Evolutionary conservation across 164 flowering plant genomes (phyloP).

Genomic region (Dillenia turbinata): DNA sequence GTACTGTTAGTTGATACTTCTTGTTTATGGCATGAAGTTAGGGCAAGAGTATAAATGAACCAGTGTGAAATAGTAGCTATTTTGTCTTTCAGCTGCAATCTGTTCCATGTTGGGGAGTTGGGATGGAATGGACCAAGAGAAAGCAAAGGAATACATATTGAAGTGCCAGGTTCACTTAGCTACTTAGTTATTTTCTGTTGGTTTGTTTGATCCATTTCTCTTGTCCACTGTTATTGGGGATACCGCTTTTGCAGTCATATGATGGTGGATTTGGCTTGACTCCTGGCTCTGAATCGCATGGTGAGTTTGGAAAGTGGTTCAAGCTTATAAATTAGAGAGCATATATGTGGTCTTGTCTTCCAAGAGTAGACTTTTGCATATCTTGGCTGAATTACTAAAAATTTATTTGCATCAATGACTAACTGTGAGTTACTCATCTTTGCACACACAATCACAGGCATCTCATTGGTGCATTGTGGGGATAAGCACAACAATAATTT

Average conservation of each 20-base stretch:
- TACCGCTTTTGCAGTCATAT: constrained; percentile 65
- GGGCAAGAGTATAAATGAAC: too few species aligned
- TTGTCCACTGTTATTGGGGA: constrained; percentile 3
- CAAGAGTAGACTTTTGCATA: too few species aligned
- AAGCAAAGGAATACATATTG: constrained; percentile 66
- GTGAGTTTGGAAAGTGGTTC: constrained; percentile 37
- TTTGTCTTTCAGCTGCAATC: constrained; percentile 69
- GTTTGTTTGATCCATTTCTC: background rate
- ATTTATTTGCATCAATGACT: too few species aligned
- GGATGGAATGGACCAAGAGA: constrained; percentile 89
- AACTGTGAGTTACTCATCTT: too few species aligned
- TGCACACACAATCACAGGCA: too few species aligned
- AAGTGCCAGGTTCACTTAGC: constrained; percentile 69
- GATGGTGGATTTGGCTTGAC: constrained; percentile 96
- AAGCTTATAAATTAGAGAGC: too few species aligned
- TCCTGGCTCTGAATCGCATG: constrained; percentile 97
- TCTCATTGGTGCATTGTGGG: too few species aligned
- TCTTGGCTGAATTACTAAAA: too few species aligned
- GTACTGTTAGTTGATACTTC: too few species aligned
- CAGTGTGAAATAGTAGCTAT: background rate
- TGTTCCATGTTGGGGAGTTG: constrained; percentile 74
- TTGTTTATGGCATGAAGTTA: too few species aligned
- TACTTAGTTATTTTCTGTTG: background rate
- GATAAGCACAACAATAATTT: too few species aligned
- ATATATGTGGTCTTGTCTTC: too few species aligned